phyloP scores from a whole-genome alignment of 2,329 filamentous ascomycete genomes.

The Delphinella strobiligena region DNA sequence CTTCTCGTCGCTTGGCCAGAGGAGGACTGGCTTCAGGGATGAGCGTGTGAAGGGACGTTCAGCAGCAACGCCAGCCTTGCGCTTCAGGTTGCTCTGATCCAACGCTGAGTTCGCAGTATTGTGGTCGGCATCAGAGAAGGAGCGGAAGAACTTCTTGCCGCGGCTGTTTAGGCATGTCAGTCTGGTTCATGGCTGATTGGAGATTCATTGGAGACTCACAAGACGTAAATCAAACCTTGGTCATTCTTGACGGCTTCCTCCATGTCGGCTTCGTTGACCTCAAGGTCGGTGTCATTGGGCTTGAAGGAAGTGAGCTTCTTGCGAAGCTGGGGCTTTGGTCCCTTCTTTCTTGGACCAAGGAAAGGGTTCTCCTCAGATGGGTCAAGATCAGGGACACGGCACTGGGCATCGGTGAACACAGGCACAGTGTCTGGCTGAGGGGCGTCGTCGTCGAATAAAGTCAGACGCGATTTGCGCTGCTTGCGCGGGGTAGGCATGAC shows the following conservation, averaged over 20 bases:
- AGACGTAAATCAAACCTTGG: slow-evolving; percentile 64
- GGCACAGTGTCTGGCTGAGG: slow-evolving; percentile 35
- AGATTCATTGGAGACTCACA: slow-evolving; percentile 45
- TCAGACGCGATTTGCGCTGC: slow-evolving; percentile 17
- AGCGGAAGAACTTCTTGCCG: slow-evolving; percentile 67
- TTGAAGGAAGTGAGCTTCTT: slow-evolving; percentile 38
- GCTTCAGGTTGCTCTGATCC: slow-evolving; percentile 16
- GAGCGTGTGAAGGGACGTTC: slow-evolving; percentile 50
- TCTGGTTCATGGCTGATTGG: slow-evolving; percentile 3
- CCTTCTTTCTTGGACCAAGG: slow-evolving; percentile 31
- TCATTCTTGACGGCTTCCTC: slow-evolving; percentile 52
- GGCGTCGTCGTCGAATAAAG: slow-evolving; percentile 16
- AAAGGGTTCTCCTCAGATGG: slow-evolving; percentile 62
- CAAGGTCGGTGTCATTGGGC: slow-evolving; percentile 47
- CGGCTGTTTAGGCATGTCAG: slow-evolving; percentile 43
- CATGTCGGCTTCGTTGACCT: slow-evolving; percentile 38
- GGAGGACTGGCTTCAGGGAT: slow-evolving; percentile 58
- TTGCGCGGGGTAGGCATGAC: slow-evolving; percentile 49
- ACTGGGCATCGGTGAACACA: slow-evolving; percentile 71
- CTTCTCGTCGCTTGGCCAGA: slow-evolving; percentile 46
- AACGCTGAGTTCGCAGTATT: slow-evolving; percentile 17
- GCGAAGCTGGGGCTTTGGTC: slow-evolving; percentile 25
- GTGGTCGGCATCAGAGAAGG: slow-evolving; percentile 39
- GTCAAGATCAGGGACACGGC: slow-evolving; percentile 58
- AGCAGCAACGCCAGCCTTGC: slow-evolving; percentile 26